Base-by-base conservation (phyloP, 2,329 filamentous ascomycete genomes). In the Gnomoniopsis sp. region DNA sequence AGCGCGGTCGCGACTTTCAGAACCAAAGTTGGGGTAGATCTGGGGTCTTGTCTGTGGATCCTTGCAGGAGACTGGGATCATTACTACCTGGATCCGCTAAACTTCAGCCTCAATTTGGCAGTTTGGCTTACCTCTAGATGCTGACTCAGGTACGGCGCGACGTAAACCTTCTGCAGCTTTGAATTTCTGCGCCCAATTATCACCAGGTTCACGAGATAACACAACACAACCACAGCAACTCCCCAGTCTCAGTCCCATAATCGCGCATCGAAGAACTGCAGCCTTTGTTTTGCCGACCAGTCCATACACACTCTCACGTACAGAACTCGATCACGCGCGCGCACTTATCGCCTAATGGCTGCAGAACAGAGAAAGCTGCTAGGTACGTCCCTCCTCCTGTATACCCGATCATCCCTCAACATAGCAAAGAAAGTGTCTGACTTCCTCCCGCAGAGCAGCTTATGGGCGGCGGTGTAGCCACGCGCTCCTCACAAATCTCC, bases 341-440 rank as follows among this genome's bases (percentile, higher is more conserved):
- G 10, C 23, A n/a, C 10, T 15, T 21, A n/a, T 30, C n/a, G 8
- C 60, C 75, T 52, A 66, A 96, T 98, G 93, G 93, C 93, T 58
- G 93, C 93, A 65, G 95, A 99, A 86, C 93, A 97, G 78, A 88
- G 95, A 72, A 96, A 96, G 85, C 88, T 98, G 82, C 90, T 99
- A 57, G 85, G 85, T 87, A 77, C 50, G 78, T 68, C 49, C 41
- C 46, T 50, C 49, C 19, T 33, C 48, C 47, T 44, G 52, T 57
- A n/a, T 12, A 41, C 12, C 49, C 30, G 56, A 17, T 17, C n/a
- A 14, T 22, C n/a, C 36, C 15, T 33, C 10, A 6, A 44, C 48
- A n/a, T 41, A 38, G 55, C 43, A 53, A 58, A 48, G 56, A 11
- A 19, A n/a, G 19, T 19, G 59, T 59, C 57, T 62, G 33, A 33